These are phyloP conservation scores for Mycotypha africana DNA, from an alignment of 371 early-diverging fungal genomes.

Conservation along the genomic window DNA sequence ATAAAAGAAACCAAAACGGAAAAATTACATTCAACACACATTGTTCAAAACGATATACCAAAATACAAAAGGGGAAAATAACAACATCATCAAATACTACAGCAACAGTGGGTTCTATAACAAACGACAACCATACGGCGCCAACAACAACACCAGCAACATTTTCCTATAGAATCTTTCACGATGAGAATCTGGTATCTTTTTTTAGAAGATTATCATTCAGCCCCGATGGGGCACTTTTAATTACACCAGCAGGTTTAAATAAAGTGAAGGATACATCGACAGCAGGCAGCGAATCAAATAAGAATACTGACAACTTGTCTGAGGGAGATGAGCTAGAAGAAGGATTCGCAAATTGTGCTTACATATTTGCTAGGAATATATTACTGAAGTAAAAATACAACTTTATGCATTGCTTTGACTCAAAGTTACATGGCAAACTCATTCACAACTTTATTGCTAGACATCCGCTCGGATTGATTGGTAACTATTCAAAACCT, in stretches of 20 bases:
- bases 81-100: conserved; percentile 2
- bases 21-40: conserved; percentile 18
- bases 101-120: neutral
- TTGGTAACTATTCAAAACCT: conserved; percentile 73
- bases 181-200: conserved; percentile 84
- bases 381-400: conserved; percentile 18
- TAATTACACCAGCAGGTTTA: conserved; percentile 83
- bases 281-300: no score
- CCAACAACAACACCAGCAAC: no score
- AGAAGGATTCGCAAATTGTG: conserved; percentile 28
- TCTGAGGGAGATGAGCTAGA: conserved; percentile 4
- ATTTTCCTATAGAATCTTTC: conserved; percentile 63
- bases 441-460: no score
- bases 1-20: conserved; percentile 12
- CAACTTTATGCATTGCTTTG: no score
- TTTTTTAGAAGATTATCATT: conserved; percentile 90
- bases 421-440: neutral
- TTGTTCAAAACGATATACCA: conserved; percentile 18
- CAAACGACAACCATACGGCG: no score
- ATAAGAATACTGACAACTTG: no score
- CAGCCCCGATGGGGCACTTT: conserved; percentile 85
- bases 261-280: conserved; percentile 19
- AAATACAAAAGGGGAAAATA: conserved; percentile 18
- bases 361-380: conserved; percentile 37
- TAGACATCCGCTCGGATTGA: conserved; percentile 65